These are phyloP conservation scores for Fraxinus xanthoxyloides DNA, from an alignment of 305 asterid genomes.

Conservation along the genomic window DNA sequence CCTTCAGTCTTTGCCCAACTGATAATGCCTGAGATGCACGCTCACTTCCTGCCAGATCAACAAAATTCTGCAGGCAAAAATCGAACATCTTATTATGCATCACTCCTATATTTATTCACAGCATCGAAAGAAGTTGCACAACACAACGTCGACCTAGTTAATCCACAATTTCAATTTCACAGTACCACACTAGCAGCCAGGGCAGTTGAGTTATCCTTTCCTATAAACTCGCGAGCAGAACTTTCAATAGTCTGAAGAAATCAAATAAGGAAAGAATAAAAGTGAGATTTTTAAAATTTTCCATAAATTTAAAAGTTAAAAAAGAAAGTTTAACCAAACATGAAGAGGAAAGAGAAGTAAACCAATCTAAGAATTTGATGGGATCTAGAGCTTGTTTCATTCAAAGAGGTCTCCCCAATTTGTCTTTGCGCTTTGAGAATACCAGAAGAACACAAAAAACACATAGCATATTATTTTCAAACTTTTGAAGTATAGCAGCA, in stretches of 20 bases:
- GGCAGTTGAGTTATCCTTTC: conserved; percentile 92
- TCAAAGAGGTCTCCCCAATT: conserved; percentile 86
- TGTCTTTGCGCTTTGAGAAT: conserved; percentile 67
- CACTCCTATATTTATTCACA: conserved; percentile 11
- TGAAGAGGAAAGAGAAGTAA: conserved; percentile 19
- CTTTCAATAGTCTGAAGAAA: conserved; percentile 87
- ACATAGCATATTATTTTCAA: conserved; percentile 8
- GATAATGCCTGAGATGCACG: conserved; percentile 95
- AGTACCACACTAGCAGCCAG: conserved; percentile 96
- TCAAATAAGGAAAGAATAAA: conserved; percentile 19
- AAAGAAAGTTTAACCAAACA: background rate
- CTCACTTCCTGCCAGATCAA: conserved; percentile 97
- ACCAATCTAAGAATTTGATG: conserved; percentile 99
- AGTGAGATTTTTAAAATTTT: background rate
- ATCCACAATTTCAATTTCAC: conserved; percentile 17
- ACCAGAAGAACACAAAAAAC: conserved; percentile 16
- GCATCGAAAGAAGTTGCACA: conserved; percentile 9
- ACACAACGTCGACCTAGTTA: conserved; percentile 4
- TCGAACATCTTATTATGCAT: conserved; percentile 14
- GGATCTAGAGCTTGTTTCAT: conserved; percentile 95
- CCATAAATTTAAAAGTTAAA: background rate
- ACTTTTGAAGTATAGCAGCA: background rate
- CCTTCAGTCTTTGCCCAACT: conserved; percentile 92
- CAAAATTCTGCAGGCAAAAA: conserved; percentile 76
- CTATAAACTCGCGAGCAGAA: conserved; percentile 90